Conservation (phyloP, 768 basidiomycete species). For the Psilocybe cubensis region DNA sequence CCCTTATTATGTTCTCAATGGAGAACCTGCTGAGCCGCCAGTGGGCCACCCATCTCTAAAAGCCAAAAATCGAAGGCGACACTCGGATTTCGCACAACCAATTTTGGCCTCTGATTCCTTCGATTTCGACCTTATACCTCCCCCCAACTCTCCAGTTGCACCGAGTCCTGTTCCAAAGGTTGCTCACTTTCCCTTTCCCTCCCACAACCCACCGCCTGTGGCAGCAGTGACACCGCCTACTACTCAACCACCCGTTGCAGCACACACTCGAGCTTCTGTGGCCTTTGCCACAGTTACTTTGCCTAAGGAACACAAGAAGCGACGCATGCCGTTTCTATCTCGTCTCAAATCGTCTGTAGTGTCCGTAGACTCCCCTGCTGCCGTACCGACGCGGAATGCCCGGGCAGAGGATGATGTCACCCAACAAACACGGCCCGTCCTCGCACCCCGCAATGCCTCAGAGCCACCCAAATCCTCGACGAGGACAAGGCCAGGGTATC, state of each 20-base stretch:
- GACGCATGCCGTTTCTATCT: conserved; percentile 27
- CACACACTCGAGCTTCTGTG: background rate
- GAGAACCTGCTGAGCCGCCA: conserved; percentile 27
- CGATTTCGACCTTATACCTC: conserved; percentile 33
- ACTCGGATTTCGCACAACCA: conserved; percentile 12
- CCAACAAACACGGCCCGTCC: conserved; percentile 15
- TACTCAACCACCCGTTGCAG: conserved; percentile 3
- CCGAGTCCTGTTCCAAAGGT: conserved; percentile 18
- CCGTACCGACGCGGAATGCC: background rate
- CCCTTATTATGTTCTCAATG: conserved; percentile 40
- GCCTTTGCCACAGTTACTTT: conserved; percentile 1
- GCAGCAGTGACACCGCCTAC: conserved; percentile 3
- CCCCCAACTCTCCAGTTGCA: conserved; percentile 36
- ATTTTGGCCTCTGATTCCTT: conserved; percentile 16
- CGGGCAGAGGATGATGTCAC: conserved; percentile 16
- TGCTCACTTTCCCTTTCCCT: conserved; percentile 23
- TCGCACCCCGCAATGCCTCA: conserved; percentile 17
- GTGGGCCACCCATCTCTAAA: conserved; percentile 36
- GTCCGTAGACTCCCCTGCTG: conserved; percentile 1
- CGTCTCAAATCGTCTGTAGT: conserved; percentile 24
- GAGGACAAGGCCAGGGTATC: conserved; percentile 20
- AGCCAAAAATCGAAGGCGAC: conserved; percentile 21
- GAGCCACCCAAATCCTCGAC: conserved; percentile 12
- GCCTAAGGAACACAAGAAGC: conserved; percentile 16
- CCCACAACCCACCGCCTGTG: background rate